Evolutionary conservation across 2,329 filamentous ascomycete species (phyloP), one percentile per base, ranked within the genome.

Genomic region (Rhynchosporium secalis): DNA sequence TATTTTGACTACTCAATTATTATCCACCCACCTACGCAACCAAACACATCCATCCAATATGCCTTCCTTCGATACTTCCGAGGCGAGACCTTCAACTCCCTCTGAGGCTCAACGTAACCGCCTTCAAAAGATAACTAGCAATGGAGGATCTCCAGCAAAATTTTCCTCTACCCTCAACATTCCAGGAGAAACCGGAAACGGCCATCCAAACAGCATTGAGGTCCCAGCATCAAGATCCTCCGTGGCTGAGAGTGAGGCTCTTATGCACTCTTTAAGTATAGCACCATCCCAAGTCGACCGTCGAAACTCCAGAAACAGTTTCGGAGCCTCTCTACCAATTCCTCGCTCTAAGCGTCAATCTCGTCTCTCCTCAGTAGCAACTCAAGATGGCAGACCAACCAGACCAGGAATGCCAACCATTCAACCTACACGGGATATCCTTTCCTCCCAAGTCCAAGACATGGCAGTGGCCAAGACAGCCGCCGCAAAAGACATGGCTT

Each of bases 401-500:
- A 78, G 84, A 65, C 83, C 81, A 67, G 83, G 81, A 66, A 84
- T 85, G 82, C 84, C 79, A 65, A 77, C 79, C 58, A 79, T 85
- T 62, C 83, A 85, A 75, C 80, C 85, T 52, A 83, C 86, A 3
- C 84, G 87, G 38, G 86, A 90, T 56, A 85, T 91, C 64, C 78
- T 91, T 65, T 86, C 86, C 43, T 84, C 86, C 3, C 88, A 90
- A 76, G 80, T 90, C 26, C 89, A 92, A 77, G 84, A 87, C 66
- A 79, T 91, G 67, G 80, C 83, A 69, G 76, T 81, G 61, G 83
- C 87, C 69, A 90, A 89, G 78, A 88, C 89, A 15, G 77, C 77
- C 36, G 82, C 83, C 62, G 88, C 87, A 62, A 91, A 91, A 81
- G 87, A 91, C 78, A 91, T 92, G 87, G 87, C 87, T 6, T 92